Evolutionary conservation across 805 yeast genomes (phyloP), one percentile per base, ranked within the genome.

Genomic region (Candida odintsovae): DNA sequence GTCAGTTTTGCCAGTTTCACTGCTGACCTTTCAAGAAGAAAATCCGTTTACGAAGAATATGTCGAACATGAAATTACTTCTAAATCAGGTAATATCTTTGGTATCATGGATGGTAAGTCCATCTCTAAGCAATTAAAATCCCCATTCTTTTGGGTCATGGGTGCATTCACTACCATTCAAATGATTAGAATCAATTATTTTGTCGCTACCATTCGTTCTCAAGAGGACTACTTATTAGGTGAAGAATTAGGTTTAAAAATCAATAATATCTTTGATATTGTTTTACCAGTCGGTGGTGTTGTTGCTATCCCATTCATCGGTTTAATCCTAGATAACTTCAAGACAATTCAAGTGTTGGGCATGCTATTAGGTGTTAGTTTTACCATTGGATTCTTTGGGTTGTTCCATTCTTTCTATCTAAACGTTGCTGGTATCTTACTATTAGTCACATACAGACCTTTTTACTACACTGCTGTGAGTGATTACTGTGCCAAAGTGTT

Each of bases 131-230:
- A 81, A 57, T 66, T 80, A 50, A 66, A 61, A 40, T 62, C 69
- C 8, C 70, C 85, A 4, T 89, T 96, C 94, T 92, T 90, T 62
- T 59, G 73, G 42, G 66, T 90, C 46, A 85, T 89, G 86, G 77
- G 87, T 22, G 59, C 78, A 2, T 87, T 90, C 64, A 86, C 96
- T 6, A 77, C 90, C 3, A 76, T 90, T 47, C 95, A 89, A 64
- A 90, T 90, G 97, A 73, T 92, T 39, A 74, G 97, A 62, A 83
- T 90, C 55, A 90, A 90, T 69, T 92, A 87, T 65, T 92, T 89
- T 65, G 94, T 90, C 45, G 97, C 97, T 9, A 88, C 97, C 2
- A 71, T 90, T 31, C 78, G 81, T 58, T 70, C 95, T 0, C 97
- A 90, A 68, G 95, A 89, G 70, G 75, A 74, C 22, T 92, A 71